A percentile compares a stretch with the other conserved stretches of the same genome.
Conservation (phyloP, 768 basidiomycete genomes). For the Boletus sp. region DNA sequence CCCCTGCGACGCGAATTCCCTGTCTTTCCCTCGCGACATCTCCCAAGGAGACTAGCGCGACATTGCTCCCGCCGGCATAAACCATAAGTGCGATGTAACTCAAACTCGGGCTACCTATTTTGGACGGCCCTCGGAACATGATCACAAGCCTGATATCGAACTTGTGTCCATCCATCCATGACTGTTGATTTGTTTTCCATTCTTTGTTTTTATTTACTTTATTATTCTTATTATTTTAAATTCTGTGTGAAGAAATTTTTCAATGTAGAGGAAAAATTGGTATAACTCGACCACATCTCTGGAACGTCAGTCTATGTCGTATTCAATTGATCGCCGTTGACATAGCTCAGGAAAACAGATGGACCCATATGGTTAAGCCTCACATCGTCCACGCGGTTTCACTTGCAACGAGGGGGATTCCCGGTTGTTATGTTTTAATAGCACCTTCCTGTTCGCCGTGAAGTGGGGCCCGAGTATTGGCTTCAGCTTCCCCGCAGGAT, state of each 20-base stretch:
- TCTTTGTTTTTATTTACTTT: constrained; percentile 17
- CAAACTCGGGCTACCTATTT: constrained; percentile 4
- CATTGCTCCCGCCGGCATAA: constrained; percentile 14
- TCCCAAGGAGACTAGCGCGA: constrained; percentile 3
- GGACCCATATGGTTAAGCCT: constrained; percentile 31
- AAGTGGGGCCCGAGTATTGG: constrained; percentile 1
- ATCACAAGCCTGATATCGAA: constrained; percentile 5
- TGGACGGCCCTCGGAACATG: constrained; percentile 7
- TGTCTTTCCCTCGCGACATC: constrained; percentile 6
- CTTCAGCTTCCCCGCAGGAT: constrained; percentile 18
- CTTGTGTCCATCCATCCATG: background rate
- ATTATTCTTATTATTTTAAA: constrained; percentile 15
- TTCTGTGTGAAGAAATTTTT: constrained; percentile 22
- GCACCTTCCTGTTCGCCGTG: constrained; percentile 8
- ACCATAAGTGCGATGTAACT: constrained; percentile 8
- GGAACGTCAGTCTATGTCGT: constrained; percentile 32
- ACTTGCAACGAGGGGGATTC: constrained; percentile 15
- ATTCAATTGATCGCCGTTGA: constrained; percentile 37
- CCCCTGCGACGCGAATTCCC: background rate
- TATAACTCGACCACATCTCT: constrained; percentile 16
- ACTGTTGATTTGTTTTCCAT: constrained; percentile 13
- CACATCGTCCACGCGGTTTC: constrained; percentile 26
- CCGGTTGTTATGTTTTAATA: constrained; percentile 14
- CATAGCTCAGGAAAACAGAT: constrained; percentile 31
- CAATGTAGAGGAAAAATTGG: constrained; percentile 2